Base-by-base conservation (phyloP, 192 early-diverging fungal genomes). In the Allomyces arbusculus region DNA sequence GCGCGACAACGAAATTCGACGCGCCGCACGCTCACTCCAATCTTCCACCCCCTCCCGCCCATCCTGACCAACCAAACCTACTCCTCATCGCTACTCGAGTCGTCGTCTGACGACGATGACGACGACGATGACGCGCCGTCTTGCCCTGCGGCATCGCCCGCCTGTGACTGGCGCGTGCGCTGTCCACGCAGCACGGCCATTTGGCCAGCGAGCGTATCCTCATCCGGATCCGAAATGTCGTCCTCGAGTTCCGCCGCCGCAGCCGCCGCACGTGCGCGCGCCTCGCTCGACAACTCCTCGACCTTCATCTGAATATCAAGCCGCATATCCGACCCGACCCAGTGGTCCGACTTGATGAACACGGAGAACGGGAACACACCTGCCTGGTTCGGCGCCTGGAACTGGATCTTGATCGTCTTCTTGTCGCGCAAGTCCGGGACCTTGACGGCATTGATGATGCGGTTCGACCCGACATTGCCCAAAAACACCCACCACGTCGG, bases 201-300 rank as follows among this genome's bases (percentile, higher is more conserved):
- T 77, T 95, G 92, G 10, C 91, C 94, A 24, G 92, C 92, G 71
- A 97, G 86, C 43, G 88, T 87, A 74, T 95, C 91, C 63, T 94
- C 92, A 64, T 94, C 95, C 40, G 94, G 93, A 69, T 97, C 95
- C 20, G 90, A 92, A 65, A 97, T 97, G 64, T 92, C 89, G 70
- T 95, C 94, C 45, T 94, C 91, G 7, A 85, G 65, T 64, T 91
- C 87, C 7, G 86, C 77, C 65, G 84, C 83, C n/a, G 81, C 71
- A 26, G 92, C 88, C 40, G 89, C 80, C 26, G 79, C 79, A 11
- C 89, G 76, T 7, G 84, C 79, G 62, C 87, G 81, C 44, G 84
- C 77, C 10, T 92, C 88, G 8, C 68, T 66, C 11, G 74, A 45
- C 74, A 70, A 62, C 22, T 71, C 45, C 22, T 16, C 22, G 24